Evolutionary conservation across 2,329 filamentous ascomycete species (phyloP), one percentile per base, ranked within the genome.

Genomic region (Rutstroemia sydowiana): DNA sequence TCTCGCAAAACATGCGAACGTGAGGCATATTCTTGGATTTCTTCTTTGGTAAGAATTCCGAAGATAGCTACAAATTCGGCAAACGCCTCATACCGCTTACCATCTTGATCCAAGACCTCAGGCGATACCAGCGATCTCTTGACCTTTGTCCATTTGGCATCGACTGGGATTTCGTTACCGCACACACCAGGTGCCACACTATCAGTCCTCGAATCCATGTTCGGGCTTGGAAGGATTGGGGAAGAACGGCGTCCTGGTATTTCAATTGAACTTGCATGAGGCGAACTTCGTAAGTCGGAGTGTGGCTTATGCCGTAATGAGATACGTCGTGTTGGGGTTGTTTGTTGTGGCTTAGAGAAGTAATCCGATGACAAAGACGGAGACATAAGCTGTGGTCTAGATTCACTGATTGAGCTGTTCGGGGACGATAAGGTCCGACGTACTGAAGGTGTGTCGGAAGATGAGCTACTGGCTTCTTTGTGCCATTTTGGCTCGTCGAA

Each of bases 61-160:
- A 84, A 71, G 3, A 84, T 67, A 11, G 80, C 81, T 2, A 84
- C 78, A 53, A 79, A 84, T 1, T 76, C 73, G 0, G 78, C 62
- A 45, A 55, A 65, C 63, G 79, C 80, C 63, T 83, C 79, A 59
- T 81, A 83, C 9, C 80, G 74, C 20, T 80, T 71, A 11, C 77
- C 73, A 3, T 78, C 77, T 39, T 73, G 69, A 36, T 74, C 70
- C 3, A 84, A 69, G 0, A 81, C 76, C 56, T 81, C 78, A 5
- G 75, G 74, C n/a, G 78, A 81, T 8, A 84, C 72, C 0, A 81
- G 69, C 1, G 68, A 69, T 11, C 80, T 73, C 50, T 70, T 72
- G 31, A 84, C 79, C 51, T 72, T 75, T 3, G 80, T 84, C 80
- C 80, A 84, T 45, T 73, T 72, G 1, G 79, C 80, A 23, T 81